Evolutionary conservation across 371 early-diverging fungal genomes (phyloP).

Genomic region (Lichtheimia ornata): DNA sequence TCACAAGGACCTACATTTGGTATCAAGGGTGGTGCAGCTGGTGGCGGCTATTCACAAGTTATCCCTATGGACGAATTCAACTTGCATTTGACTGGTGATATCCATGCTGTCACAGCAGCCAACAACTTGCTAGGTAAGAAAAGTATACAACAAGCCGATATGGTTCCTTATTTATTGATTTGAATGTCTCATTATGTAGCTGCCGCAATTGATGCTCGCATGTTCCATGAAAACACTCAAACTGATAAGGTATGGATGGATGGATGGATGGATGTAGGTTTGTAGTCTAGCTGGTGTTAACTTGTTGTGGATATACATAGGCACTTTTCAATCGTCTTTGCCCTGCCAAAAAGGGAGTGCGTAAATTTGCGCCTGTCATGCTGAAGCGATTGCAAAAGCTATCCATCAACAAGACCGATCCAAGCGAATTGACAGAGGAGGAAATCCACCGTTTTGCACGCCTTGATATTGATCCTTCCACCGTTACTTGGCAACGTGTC

Average conservation of each 20-base stretch:
- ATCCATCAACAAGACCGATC: constrained; percentile 80
- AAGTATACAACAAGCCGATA: neutral
- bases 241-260: constrained; percentile 53
- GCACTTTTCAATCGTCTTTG: constrained; percentile 89
- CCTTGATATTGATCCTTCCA: constrained; percentile 87
- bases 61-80: constrained; percentile 99
- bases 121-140: constrained; percentile 79
- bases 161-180: neutral
- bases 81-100: constrained; percentile 96
- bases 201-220: constrained; percentile 96
- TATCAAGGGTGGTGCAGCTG: constrained; percentile 98
- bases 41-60: constrained; percentile 96
- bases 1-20: constrained; percentile 98
- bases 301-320: constrained; percentile 18
- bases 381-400: constrained; percentile 75
- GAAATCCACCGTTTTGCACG: constrained; percentile 81
- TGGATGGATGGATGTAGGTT: neutral
- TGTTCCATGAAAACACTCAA: constrained; percentile 94
- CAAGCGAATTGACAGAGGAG: constrained; percentile 76
- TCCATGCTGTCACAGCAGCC: constrained; percentile 96
- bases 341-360: constrained; percentile 82
- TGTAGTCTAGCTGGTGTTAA: constrained; percentile 17
- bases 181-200: constrained; percentile 49
- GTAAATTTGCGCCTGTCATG: constrained; percentile 84
- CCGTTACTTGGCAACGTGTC: constrained; percentile 95